phyloP scores from a whole-genome alignment of 305 asterid genomes.

The Fraxinus angustifolia region DNA sequence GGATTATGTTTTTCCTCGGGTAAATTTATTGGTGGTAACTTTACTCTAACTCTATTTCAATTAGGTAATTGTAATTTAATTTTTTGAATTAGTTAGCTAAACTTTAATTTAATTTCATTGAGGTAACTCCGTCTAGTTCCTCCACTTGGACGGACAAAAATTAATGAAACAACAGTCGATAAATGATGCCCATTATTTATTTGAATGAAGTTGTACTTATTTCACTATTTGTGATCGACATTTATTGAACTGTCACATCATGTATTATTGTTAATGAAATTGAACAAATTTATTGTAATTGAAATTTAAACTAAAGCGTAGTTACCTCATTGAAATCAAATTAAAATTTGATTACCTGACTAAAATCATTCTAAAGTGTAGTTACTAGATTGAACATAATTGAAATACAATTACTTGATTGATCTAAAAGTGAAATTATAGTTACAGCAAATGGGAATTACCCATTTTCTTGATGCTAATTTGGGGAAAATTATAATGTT shows the following conservation, averaged over 20 bases:
- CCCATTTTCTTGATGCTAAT: background rate
- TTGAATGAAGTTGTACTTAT: background rate
- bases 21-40: background rate
- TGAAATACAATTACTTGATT: background rate
- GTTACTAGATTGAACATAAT: background rate
- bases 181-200: background rate
- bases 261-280: background rate
- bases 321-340: background rate
- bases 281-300: background rate
- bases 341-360: background rate
- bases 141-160: background rate
- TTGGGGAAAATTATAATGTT: slow-evolving; percentile 5
- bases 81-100: no score
- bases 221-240: background rate
- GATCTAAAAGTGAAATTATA: background rate
- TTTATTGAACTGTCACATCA: background rate
- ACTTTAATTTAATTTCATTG: background rate
- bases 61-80: background rate
- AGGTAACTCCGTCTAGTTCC: background rate
- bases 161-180: background rate
- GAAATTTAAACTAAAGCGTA: background rate
- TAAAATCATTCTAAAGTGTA: background rate
- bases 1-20: background rate
- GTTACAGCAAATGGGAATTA: background rate
- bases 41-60: background rate